These are phyloP conservation scores for Erythrophleum ivorense DNA, from an alignment of 331 rosid species.

Conservation along the genomic window DNA sequence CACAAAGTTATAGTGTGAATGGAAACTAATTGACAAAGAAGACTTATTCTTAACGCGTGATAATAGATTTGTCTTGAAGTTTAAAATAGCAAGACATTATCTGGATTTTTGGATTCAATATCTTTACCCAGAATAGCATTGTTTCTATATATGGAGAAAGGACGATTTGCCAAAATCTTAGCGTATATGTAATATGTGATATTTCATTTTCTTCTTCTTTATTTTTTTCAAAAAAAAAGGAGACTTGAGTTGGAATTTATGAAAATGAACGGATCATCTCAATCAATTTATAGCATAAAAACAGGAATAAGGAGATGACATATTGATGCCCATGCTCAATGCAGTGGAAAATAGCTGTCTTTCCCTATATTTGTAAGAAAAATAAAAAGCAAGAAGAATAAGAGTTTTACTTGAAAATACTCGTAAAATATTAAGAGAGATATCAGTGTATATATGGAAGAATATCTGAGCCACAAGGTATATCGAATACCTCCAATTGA, in stretches of 20 bases:
- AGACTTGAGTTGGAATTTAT: neutral
- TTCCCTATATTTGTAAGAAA: neutral
- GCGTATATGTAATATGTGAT: neutral
- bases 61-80: neutral
- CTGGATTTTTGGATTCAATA: neutral
- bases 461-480: conserved; percentile 35
- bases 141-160: neutral
- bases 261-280: neutral
- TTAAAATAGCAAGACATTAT: neutral
- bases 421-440: neutral
- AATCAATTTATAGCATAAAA: neutral
- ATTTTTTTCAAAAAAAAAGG: neutral
- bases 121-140: neutral
- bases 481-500: conserved; percentile 32
- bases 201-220: neutral
- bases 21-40: neutral
- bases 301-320: conserved; percentile 2
- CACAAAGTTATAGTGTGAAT: neutral
- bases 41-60: neutral
- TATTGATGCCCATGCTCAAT: conserved; percentile 9
- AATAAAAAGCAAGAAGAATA: neutral
- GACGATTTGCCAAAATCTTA: neutral
- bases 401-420: neutral
- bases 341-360: conserved; percentile 16
- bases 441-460: neutral